Base-by-base conservation (phyloP, 768 basidiomycete genomes). In the Mycena leptocephala region DNA sequence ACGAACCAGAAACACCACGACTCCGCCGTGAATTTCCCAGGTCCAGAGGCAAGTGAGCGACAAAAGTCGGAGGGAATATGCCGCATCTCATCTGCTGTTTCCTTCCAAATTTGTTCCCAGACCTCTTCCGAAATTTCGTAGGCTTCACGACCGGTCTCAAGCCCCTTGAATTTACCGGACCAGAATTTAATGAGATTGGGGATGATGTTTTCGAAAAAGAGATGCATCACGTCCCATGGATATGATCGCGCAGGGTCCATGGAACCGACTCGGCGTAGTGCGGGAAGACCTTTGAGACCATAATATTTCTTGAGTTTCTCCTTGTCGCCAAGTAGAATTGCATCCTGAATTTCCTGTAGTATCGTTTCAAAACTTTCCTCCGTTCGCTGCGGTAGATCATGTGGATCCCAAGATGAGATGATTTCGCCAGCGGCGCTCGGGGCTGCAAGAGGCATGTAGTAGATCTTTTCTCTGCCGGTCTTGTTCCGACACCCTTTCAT, bases 211-310 rank as follows among this genome's bases (percentile, higher is more conserved):
- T 90, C 88, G 51, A 81, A 84, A 37, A 90, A 72, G 0, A 88
- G 78, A 87, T 91, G 90, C 86, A 90, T 89, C 74, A 83, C 32
- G n/a, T n/a, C n/a, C n/a, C n/a, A n/a, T n/a, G n/a, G n/a, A n/a
- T n/a, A n/a, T n/a, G n/a, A n/a, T n/a, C 62, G 7, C 9, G 87
- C 80, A 78, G 83, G 81, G 32, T 81, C 67, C 24, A 86, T 63
- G 0, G 84, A 85, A 0, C 74, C 56, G 2, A 87, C 81, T 2
- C 70, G n/a, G 2, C 56, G 37, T 14, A 88, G 78, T 0, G 82
- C 69, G 1, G 87, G 78, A 10, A 78, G n/a, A 24, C 80, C 81
- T 26, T 83, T 82, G 71, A 86, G 82, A 6, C 87, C 85, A 35
- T 66, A 77, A 6, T 74, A 11, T 55, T 80, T 85, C 0, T 80